Percentiles rank a stretch among this genome's conserved stretches.
phyloP scores from a whole-genome alignment of 169 alveolate species.

The Cryptosporidium sp. region DNA sequence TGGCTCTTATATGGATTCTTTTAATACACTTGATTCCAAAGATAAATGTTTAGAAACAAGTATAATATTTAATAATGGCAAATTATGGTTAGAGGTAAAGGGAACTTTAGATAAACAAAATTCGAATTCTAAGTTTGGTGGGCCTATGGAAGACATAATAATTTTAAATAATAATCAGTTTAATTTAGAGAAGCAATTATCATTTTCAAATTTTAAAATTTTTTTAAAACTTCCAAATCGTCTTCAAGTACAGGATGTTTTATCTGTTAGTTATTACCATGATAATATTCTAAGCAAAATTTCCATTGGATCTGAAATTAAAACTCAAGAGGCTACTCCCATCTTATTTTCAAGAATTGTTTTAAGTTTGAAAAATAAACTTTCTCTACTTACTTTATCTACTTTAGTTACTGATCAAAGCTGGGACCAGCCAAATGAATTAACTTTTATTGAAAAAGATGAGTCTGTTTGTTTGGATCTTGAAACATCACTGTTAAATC shows the following conservation, averaged over 20 bases:
- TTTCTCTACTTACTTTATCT: background rate
- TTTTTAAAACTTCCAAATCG: constrained; percentile 25
- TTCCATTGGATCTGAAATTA: background rate
- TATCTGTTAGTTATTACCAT: constrained; percentile 37
- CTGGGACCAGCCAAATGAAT: background rate
- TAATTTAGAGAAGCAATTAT: background rate
- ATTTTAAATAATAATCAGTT: too few species aligned
- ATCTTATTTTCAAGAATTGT: constrained; percentile 13
- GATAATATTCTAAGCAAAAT: background rate
- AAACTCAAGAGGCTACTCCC: too few species aligned
- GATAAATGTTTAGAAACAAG: constrained; percentile 2
- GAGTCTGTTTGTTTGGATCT: constrained; percentile 18
- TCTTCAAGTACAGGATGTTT: constrained; percentile 5
- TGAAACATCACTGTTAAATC: background rate
- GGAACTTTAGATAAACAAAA: background rate
- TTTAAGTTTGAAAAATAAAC: constrained; percentile 12
- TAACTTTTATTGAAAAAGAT: background rate
- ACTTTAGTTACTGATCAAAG: constrained; percentile 9
- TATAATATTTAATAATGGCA: background rate
- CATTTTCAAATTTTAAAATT: background rate
- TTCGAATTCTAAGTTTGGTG: background rate
- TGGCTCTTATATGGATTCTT: background rate
- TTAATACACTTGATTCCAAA: background rate
- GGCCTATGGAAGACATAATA: background rate
- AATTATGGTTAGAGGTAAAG: constrained; percentile 3